Evolutionary conservation across 495 filamentous ascomycete genomes (phyloP).

Genomic region (Hypoxylon crocopeplum): DNA sequence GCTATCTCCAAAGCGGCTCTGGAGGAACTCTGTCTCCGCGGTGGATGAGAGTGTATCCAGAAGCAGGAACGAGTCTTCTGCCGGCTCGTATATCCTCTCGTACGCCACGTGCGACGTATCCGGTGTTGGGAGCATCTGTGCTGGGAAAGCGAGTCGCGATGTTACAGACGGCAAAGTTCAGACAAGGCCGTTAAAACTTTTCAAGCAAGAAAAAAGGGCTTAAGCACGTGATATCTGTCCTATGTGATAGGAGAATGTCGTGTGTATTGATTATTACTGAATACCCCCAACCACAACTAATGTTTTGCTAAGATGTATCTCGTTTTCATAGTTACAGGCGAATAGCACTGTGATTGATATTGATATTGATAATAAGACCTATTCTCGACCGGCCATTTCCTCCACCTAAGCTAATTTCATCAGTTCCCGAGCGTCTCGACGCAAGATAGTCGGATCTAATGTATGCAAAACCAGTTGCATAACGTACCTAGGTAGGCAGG

Average conservation of each 20-base stretch:
- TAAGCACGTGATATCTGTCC: constrained; percentile 37
- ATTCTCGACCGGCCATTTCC: too few species aligned
- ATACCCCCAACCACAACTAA: not conserved
- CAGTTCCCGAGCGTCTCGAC: too few species aligned
- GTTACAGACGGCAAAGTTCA: constrained; percentile 1
- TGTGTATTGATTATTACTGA: too few species aligned
- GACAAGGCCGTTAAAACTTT: constrained; percentile 37
- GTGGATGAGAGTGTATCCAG: constrained; percentile 86
- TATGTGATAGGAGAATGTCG: constrained; percentile 11
- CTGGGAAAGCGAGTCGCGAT: constrained; percentile 5
- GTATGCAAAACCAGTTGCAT: too few species aligned
- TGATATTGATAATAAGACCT: too few species aligned
- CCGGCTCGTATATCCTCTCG: constrained; percentile 86
- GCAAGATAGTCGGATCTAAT: too few species aligned
- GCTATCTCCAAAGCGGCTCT: constrained; percentile 58
- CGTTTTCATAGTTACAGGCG: too few species aligned
- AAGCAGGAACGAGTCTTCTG: constrained; percentile 94
- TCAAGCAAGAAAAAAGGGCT: constrained; percentile 1
- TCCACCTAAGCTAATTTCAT: too few species aligned
- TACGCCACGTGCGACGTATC: constrained; percentile 89
- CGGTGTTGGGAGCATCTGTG: constrained; percentile 85
- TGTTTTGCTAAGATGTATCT: too few species aligned
- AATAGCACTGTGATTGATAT: too few species aligned
- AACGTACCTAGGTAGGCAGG: too few species aligned
- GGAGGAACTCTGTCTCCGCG: constrained; percentile 75